A percentile compares a stretch with the other conserved stretches of the same genome.
phyloP scores from a whole-genome alignment of 495 filamentous ascomycete species.

The Tuber aestivum region DNA sequence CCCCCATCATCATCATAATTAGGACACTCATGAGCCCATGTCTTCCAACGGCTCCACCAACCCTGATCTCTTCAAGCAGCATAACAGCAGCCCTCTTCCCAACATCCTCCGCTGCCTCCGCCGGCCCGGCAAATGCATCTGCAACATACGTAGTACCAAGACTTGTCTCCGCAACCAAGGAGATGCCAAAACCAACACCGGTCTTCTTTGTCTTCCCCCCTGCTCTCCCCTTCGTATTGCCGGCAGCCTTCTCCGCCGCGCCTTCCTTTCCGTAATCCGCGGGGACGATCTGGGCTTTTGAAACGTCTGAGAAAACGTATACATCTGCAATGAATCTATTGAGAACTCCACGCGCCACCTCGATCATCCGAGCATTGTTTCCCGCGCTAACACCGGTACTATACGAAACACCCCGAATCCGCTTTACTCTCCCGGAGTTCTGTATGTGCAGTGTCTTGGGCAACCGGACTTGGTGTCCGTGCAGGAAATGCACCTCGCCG shows the following conservation, averaged over 20 bases:
- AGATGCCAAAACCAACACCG: constrained; percentile 84
- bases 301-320: constrained; percentile 73
- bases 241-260: constrained; percentile 54
- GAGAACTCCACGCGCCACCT: constrained; percentile 75
- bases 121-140: constrained; percentile 73
- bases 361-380: constrained; percentile 94
- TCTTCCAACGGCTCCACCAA: constrained; percentile 73
- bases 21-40: constrained; percentile 65
- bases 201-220: constrained; percentile 59
- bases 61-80: constrained; percentile 70
- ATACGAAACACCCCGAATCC: constrained; percentile 87
- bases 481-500: constrained; percentile 73
- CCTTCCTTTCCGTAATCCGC: constrained; percentile 65
- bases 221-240: constrained; percentile 48
- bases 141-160: constrained; percentile 77
- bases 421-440: constrained; percentile 73
- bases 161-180: constrained; percentile 83
- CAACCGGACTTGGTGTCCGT: constrained; percentile 76
- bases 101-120: constrained; percentile 83
- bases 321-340: constrained; percentile 81
- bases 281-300: constrained; percentile 48
- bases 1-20: constrained; percentile 93
- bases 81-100: constrained; percentile 83
- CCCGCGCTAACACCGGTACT: constrained; percentile 79
- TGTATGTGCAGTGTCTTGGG: constrained; percentile 94